phyloP scores from a whole-genome alignment of 495 filamentous ascomycete genomes.

The Tetracladium marchalianum region DNA sequence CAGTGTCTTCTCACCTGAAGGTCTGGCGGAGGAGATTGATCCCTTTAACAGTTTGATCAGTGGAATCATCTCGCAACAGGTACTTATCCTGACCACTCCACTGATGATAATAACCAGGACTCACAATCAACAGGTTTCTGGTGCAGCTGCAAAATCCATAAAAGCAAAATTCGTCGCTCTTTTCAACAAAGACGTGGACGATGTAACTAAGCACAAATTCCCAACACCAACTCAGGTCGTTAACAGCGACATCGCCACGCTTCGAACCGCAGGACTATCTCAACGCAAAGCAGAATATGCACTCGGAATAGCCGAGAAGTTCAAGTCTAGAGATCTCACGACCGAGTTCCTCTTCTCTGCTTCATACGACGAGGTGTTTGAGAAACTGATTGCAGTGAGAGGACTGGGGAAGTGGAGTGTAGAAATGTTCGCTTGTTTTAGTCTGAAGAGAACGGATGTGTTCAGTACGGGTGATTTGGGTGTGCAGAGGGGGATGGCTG shows the following conservation, averaged over 20 bases:
- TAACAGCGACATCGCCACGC: slow-evolving; percentile 41
- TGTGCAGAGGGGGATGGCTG: slow-evolving; percentile 88
- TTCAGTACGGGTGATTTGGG: slow-evolving; percentile 90
- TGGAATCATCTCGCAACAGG: slow-evolving; percentile 89
- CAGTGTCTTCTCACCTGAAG: slow-evolving; percentile 68
- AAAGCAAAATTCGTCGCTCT: slow-evolving; percentile 73
- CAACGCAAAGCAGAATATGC: slow-evolving; percentile 94
- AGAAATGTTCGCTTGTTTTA: slow-evolving; percentile 96
- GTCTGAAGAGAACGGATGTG: slow-evolving; percentile 83
- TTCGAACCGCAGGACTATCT: slow-evolving; percentile 80
- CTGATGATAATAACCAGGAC: not conserved
- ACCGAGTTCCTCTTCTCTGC: slow-evolving; percentile 65
- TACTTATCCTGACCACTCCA: slow-evolving; percentile 5
- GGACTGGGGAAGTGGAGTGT: slow-evolving; percentile 87
- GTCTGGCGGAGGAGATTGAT: slow-evolving; percentile 73
- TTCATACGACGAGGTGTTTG: slow-evolving; percentile 75
- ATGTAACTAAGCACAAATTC: slow-evolving; percentile 37
- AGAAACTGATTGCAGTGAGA: slow-evolving; percentile 72
- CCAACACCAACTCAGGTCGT: slow-evolving; percentile 69
- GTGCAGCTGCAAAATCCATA: slow-evolving; percentile 81
- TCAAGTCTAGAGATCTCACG: slow-evolving; percentile 60
- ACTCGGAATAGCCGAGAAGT: slow-evolving; percentile 72
- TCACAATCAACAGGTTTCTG: slow-evolving; percentile 49
- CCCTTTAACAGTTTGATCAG: slow-evolving; percentile 75
- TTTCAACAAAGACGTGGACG: slow-evolving; percentile 39